These are phyloP conservation scores for Alternaria sp. DNA, from an alignment of 2,329 filamentous ascomycete species.

Conservation along the genomic window DNA sequence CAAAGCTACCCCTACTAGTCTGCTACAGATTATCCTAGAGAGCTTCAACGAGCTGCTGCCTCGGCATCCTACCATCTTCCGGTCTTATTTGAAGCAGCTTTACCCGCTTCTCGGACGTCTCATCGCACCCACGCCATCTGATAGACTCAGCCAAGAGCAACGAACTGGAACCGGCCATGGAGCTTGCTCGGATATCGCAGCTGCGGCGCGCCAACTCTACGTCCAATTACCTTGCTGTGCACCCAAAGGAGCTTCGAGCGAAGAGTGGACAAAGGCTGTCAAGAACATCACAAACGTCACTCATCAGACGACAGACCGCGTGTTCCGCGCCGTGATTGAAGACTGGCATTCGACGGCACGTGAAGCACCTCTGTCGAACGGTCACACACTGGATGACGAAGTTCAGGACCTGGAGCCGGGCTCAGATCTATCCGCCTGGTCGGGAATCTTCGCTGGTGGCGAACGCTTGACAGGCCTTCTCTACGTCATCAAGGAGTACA, in stretches of 20 bases:
- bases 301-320: conserved; percentile 75
- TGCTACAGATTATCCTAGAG: conserved; percentile 73
- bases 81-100: conserved; percentile 75
- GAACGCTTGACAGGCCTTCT: conserved; percentile 73
- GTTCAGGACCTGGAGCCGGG: conserved; percentile 48
- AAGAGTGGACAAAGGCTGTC: conserved; percentile 78
- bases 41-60: conserved; percentile 75
- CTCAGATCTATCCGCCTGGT: conserved; percentile 70
- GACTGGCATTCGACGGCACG: conserved; percentile 75
- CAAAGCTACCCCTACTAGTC: conserved; percentile 32
- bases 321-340: conserved; percentile 81
- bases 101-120: conserved; percentile 65
- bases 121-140: conserved; percentile 68
- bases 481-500: conserved; percentile 66
- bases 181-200: conserved; percentile 61
- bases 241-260: conserved; percentile 75
- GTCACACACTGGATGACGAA: conserved; percentile 39
- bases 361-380: conserved; percentile 35
- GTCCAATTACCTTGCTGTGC: conserved; percentile 80
- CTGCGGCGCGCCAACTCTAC: conserved; percentile 68
- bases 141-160: conserved; percentile 28
- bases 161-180: conserved; percentile 41
- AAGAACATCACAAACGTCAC: conserved; percentile 66
- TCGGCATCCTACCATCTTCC: conserved; percentile 83
- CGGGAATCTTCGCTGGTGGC: conserved; percentile 74